Base-by-base conservation (phyloP, 169 alveolate genomes). In the Plasmodium knowlesi region DNA sequence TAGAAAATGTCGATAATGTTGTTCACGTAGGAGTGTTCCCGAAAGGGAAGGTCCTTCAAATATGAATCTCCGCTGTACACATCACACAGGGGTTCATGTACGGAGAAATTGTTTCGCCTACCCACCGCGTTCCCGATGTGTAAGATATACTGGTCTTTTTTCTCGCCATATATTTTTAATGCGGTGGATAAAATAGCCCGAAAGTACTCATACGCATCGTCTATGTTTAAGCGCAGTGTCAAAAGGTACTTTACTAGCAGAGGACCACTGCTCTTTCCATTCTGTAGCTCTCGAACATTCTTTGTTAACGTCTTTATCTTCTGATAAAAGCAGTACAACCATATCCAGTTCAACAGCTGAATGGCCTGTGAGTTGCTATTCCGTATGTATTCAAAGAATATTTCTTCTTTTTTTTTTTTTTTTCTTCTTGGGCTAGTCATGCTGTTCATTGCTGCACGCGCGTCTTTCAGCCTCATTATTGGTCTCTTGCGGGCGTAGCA, bases 401-500 rank as follows among this genome's bases (percentile, higher is more conserved):
- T 25, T 50, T 74, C 84, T 61, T 84, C 84, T 50, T 85, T 76
- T 74, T 73, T 85, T 85, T 85, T 85, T 74, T 85, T 76, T 50
- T 32, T 53, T 16, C 22, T 85, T 81, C 39, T 81, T 53, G 74
- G 85, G 19, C 19, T 74, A 25, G 14, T 46, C 53, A 76, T 74
- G 12, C 9, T 76, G 41, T 74, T 76, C 25, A 30, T 84, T 12
- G 14, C 37, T 22, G 19, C 71, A 9, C 61, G 10, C 53, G 41
- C 61, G 37, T 30, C 93, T 74, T 74, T n/a, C 41, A 70, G 57
- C 32, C 57, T 72, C 93, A 85, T 85, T 74, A 85, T 85, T 85
- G 22, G 22, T 46, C 37, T n/a, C 34, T 50, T 30, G 10, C 19
- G 32, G 41, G 14, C 70, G 54, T 53, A 8, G 12, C 37, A 57